Percentiles rank a stretch among this genome's conserved stretches.
These are phyloP conservation scores for Ascocoryne sarcoides DNA, from an alignment of 2,329 filamentous ascomycete species.

Conservation along the genomic window DNA sequence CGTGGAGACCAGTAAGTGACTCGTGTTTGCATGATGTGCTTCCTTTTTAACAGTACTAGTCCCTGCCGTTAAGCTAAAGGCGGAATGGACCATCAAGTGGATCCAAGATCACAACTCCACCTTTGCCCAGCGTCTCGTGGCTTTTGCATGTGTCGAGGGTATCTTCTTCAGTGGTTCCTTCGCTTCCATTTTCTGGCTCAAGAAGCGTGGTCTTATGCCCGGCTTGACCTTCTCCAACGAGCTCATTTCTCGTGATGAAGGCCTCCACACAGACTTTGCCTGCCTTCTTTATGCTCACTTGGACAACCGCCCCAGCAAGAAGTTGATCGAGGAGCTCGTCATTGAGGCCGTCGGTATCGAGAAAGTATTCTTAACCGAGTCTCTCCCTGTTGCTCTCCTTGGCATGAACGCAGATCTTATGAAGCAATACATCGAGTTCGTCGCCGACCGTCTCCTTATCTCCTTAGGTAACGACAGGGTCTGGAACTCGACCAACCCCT, in stretches of 20 bases:
- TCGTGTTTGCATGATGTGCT: too few relatives aligned
- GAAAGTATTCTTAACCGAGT: slow-evolving; percentile 96
- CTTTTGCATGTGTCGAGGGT: slow-evolving; percentile 95
- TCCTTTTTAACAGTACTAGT: slow-evolving; percentile 52
- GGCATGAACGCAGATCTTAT: slow-evolving; percentile 97
- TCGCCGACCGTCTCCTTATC: slow-evolving; percentile 88
- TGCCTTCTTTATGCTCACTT: slow-evolving; percentile 97
- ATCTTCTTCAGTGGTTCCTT: slow-evolving; percentile 99
- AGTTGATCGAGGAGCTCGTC: slow-evolving; percentile 80
- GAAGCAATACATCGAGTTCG: slow-evolving; percentile 99
- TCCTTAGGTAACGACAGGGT: slow-evolving; percentile 90
- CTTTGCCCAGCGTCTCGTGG: slow-evolving; percentile 90
- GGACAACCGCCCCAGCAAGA: slow-evolving; percentile 77
- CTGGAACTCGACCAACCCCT: slow-evolving; percentile 90
- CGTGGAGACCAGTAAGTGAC: slow-evolving; percentile 80
- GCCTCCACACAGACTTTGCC: slow-evolving; percentile 98
- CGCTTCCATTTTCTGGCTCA: slow-evolving; percentile 99
- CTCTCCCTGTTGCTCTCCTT: slow-evolving; percentile 82
- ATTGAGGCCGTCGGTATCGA: slow-evolving; percentile 89
- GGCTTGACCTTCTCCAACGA: slow-evolving; percentile 99
- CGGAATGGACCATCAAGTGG: slow-evolving; percentile 94
- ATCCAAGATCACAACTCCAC: slow-evolving; percentile 89
- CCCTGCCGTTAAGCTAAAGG: slow-evolving; percentile 96
- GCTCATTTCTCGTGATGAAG: slow-evolving; percentile 98
- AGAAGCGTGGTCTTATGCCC: slow-evolving; percentile 99